These are phyloP conservation scores for Colletotrichum euphorbiae DNA, from an alignment of 2,329 filamentous ascomycete species.

Conservation along the genomic window DNA sequence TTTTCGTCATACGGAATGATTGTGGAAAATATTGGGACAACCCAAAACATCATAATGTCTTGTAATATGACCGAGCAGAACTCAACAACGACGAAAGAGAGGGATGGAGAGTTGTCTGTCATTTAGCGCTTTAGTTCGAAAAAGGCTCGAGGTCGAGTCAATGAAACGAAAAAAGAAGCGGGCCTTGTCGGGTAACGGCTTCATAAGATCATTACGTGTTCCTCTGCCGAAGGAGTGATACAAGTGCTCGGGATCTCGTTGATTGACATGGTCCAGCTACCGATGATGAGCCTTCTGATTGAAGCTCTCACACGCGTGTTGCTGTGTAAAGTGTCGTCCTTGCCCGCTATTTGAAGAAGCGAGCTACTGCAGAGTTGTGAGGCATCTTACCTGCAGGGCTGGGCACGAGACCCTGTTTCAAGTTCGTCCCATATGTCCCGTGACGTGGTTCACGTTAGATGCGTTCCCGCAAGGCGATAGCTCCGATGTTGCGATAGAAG, in stretches of 20 bases:
- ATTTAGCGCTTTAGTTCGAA: conserved; percentile 10
- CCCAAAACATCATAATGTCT: conserved; percentile 21
- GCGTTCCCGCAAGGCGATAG: neutral
- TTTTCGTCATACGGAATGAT: neutral
- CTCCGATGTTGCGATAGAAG: neutral
- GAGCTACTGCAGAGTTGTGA: no score
- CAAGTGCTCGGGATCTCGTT: no score
- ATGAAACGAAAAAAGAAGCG: neutral
- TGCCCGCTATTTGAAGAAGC: neutral
- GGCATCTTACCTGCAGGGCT: neutral
- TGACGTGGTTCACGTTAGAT: conserved; percentile 8
- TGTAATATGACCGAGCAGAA: conserved; percentile 30
- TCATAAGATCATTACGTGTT: neutral
- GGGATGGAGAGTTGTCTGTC: neutral
- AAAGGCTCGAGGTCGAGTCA: neutral
- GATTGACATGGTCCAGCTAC: no score
- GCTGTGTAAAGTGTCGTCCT: neutral
- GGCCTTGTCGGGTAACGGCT: neutral
- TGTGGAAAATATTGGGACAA: conserved; percentile 3
- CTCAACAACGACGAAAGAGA: conserved; percentile 14
- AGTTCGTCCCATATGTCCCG: conserved; percentile 16
- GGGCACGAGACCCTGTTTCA: conserved; percentile 22
- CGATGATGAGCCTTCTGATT: no score
- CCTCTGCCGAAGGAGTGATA: neutral
- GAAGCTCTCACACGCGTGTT: neutral